These are phyloP conservation scores for Fusarium fujikuroi DNA, from an alignment of 2,329 filamentous ascomycete genomes.

Conservation along the genomic window DNA sequence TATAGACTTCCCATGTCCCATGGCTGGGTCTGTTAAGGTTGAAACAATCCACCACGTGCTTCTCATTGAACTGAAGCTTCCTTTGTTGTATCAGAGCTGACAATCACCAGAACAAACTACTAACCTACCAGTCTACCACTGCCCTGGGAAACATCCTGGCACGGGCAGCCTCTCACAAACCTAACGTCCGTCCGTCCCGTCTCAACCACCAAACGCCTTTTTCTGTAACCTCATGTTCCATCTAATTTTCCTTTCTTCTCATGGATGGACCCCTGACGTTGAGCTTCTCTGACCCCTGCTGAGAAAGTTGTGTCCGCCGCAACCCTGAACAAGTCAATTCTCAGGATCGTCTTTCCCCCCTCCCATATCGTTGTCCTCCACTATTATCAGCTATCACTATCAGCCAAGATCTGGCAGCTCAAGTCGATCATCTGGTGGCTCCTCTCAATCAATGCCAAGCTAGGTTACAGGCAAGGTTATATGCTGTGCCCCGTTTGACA, in stretches of 20 bases:
- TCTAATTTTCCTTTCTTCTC: conserved; percentile 4
- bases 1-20: conserved; percentile 2
- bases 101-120: background rate
- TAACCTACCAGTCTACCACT: conserved; percentile 1
- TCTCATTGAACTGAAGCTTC: conserved; percentile 1
- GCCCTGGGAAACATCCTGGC: conserved; percentile 19
- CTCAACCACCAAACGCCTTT: conserved; percentile 11
- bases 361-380: conserved; percentile 24
- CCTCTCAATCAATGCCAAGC: conserved; percentile 3
- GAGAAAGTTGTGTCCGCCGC: conserved; percentile 11
- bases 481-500: background rate
- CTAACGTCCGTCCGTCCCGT: background rate
- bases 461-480: background rate
- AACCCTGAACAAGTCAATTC: conserved; percentile 28
- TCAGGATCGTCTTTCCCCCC: conserved; percentile 19
- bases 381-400: conserved; percentile 17
- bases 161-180: conserved; percentile 2
- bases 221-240: conserved; percentile 4
- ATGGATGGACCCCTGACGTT: conserved; percentile 9
- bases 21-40: conserved; percentile 12
- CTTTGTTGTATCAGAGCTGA: conserved; percentile 6
- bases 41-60: conserved; percentile 38
- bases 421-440: conserved; percentile 38
- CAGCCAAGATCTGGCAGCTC: conserved; percentile 29
- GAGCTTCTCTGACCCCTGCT: conserved; percentile 14